phyloP scores from a whole-genome alignment of 2,329 filamentous ascomycete genomes.

The Phialemoniopsis sp. region DNA sequence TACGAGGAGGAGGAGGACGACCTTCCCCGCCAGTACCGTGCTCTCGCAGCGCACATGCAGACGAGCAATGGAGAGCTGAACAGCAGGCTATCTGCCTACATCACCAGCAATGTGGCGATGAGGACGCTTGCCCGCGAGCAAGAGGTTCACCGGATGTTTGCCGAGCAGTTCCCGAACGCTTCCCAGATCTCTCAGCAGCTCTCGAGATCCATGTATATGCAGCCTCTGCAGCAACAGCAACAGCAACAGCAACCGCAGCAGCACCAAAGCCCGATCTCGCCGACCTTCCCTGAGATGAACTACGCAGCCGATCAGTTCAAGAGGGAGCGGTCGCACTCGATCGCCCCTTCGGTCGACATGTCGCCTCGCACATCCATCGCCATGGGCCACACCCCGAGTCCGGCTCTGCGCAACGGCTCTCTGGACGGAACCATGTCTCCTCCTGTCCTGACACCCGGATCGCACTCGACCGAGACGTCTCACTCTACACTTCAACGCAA shows the following conservation, averaged over 20 bases:
- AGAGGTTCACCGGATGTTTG: conserved; percentile 42
- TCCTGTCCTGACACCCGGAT: neutral
- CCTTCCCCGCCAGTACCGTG: conserved; percentile 59
- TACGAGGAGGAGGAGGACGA: conserved; percentile 94
- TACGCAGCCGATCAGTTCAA: neutral
- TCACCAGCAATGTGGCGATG: conserved; percentile 37
- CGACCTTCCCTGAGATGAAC: neutral
- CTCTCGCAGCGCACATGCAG: conserved; percentile 56
- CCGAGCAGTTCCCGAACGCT: conserved; percentile 37
- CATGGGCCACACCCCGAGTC: neutral
- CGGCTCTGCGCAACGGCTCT: neutral
- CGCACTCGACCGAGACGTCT: neutral
- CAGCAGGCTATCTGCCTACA: conserved; percentile 48
- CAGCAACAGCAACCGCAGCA: conserved; percentile 6
- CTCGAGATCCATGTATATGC: conserved; percentile 19
- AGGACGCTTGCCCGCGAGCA: conserved; percentile 36
- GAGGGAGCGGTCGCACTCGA: conserved; percentile 1
- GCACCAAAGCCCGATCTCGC: neutral
- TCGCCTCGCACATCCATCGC: neutral
- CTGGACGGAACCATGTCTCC: neutral
- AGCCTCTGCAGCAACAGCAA: conserved; percentile 14
- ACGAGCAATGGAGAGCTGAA: conserved; percentile 59
- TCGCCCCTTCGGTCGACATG: conserved; percentile 1
- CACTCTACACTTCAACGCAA: neutral
- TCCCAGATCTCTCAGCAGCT: conserved; percentile 21